These are phyloP conservation scores for Microthlaspi erraticum DNA, from an alignment of 345 rosid species.

Conservation along the genomic window DNA sequence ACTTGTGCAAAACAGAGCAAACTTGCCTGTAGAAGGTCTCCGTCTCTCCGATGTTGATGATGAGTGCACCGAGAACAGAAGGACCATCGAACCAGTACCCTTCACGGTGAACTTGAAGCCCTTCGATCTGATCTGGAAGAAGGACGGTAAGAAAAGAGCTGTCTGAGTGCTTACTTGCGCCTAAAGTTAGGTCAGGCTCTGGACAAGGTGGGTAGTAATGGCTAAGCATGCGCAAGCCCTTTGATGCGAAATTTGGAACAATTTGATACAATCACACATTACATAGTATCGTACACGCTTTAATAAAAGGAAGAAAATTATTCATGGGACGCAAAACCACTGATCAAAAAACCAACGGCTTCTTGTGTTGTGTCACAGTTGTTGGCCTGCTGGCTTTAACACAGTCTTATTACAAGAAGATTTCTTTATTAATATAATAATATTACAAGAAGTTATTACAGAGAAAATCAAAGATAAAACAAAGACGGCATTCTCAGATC, in stretches of 20 bases:
- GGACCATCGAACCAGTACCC: slow-evolving; percentile 57
- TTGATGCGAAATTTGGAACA: too few species aligned
- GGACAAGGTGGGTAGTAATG: slow-evolving; percentile 72
- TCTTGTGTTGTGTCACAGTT: too few species aligned
- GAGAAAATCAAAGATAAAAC: background rate
- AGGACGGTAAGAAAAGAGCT: slow-evolving; percentile 58
- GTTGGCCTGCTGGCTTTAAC: background rate
- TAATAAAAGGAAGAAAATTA: background rate
- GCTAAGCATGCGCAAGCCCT: slow-evolving; percentile 47
- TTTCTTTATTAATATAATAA: background rate
- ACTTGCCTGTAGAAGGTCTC: slow-evolving; percentile 67
- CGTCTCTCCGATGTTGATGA: slow-evolving; percentile 63
- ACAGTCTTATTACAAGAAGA: background rate
- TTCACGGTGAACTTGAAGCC: slow-evolving; percentile 57
- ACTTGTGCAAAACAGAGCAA: background rate
- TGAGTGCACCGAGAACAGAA: slow-evolving; percentile 54
- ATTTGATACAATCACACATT: background rate
- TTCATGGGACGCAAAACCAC: too few species aligned
- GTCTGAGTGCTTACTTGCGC: slow-evolving; percentile 56
- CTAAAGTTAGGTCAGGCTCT: slow-evolving; percentile 59
- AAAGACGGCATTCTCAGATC: slow-evolving; percentile 29
- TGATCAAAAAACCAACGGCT: background rate
- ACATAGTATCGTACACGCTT: background rate
- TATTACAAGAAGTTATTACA: slow-evolving; percentile 7
- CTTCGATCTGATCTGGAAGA: slow-evolving; percentile 63